Base-by-base conservation (phyloP, 768 basidiomycete genomes). In the Pleurotus pulmonarius region DNA sequence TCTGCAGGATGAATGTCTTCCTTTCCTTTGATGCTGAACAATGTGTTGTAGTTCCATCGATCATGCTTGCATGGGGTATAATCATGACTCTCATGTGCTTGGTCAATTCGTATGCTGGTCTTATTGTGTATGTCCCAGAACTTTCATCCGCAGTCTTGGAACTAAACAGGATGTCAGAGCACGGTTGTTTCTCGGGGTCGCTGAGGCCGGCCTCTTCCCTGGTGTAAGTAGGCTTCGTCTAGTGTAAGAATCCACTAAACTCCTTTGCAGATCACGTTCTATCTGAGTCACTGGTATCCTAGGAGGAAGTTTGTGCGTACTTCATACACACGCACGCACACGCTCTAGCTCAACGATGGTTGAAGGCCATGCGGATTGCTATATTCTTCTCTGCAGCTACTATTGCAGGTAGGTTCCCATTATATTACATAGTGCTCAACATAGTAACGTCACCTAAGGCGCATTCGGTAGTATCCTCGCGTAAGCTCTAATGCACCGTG, bases 301-400 rank as follows among this genome's bases (percentile, higher is more conserved):
- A 72, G 80, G 37, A 70, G 71, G 52, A 85, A 87, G 62, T 78
- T 84, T 7, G 41, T 44, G n/a, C n/a, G 41, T 43, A 9, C 1
- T 16, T n/a, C 20, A 20, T 43, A 43, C 20, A 8, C 15, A n/a
- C 15, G 4, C 20, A 43, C 11, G 7, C 15, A n/a, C 20, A 20
- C 20, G 20, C 15, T 43, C 15, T 43, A n/a, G 8, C 20, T 20
- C 11, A 29, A 7, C 29, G 11, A 11, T n/a, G n/a, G 20, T n/a
- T 43, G 41, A 16, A 44, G 44, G 83, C 80, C 15, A 70, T 69
- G 61, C 78, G 85, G 24, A 76, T 85, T 55, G 82, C 85, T 3
- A 72, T 87, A 38, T 86, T 87, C 73, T 85, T 85, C 65, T 79
- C 79, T 16, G 83, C 83, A 38, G 83, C 83, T 9, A 84, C 82